Base-by-base conservation (phyloP, 1,284 basidiomycete genomes). In the Wallemia hederae region DNA sequence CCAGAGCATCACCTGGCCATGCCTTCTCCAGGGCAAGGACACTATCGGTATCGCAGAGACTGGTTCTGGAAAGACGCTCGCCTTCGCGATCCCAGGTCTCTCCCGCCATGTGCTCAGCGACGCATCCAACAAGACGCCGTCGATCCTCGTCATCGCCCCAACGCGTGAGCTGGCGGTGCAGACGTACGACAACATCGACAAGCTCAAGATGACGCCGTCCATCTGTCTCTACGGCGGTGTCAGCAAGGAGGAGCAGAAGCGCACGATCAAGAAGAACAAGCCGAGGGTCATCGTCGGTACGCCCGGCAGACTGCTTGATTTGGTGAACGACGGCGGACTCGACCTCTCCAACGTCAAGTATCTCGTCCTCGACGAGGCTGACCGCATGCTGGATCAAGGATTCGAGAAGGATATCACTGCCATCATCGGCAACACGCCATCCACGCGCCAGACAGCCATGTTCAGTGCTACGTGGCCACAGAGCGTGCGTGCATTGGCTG, bases 391-490 rank as follows among this genome's bases (percentile, higher is more conserved):
- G 59, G 94, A 98, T 71, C 90, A 85, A 67, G 94, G 94, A 0
- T 99, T 99, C 71, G 94, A 99, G 73, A 94, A 96, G 67, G 94
- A 98, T 70, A 97, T 98, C 65, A 77, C 89, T 59, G 78, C 78
- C 62, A 98, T 99, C 67, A 91, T 98, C 63, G 81, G 79, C 7
- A 76, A 79, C 66, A 82, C 83, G 27, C 82, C 82, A 65, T 70
- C 72, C 15, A 76, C 79, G 61, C 76, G 87, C 33, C 87, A 92
- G 72, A 92, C 87, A 2, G 79, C 90, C 74, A 91, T 92, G 88
- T 91, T 97, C 74, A 94, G 89, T 62, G 92, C 92, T 3, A 99
- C 92, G 1, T 99, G 92, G 92, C 92, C 92, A 0, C 88, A 92
- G 64, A 82, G 85, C 1, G 91, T 99, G n/a, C 79, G 92, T 62